Conservation (phyloP, 306 rosid species). For the Cicer cuneatum region DNA sequence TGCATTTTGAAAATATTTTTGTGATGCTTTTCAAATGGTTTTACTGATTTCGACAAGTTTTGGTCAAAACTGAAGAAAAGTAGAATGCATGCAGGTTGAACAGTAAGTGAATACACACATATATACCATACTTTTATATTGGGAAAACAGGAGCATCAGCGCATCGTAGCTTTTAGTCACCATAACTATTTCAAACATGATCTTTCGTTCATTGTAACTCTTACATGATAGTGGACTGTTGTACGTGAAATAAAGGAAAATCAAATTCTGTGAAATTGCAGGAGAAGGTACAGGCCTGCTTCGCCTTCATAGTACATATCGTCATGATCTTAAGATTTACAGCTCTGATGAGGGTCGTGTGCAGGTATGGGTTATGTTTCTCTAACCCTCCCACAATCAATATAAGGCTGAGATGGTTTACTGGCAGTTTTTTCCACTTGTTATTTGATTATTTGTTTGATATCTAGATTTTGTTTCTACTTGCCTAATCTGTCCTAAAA, state of each 20-base stretch:
- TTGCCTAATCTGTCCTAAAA: conserved; percentile 31
- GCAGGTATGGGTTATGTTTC: conserved; percentile 64
- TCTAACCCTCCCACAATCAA: conserved; percentile 13
- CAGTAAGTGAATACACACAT: not conserved
- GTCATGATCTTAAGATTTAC: conserved; percentile 95
- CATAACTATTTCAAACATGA: conserved; percentile 24
- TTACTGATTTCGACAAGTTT: conserved; percentile 12
- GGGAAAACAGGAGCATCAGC: not conserved
- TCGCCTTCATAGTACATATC: conserved; percentile 96
- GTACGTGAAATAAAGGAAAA: conserved; percentile 14
- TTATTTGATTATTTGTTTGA: conserved; percentile 27
- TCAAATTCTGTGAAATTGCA: conserved; percentile 49
- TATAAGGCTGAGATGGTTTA: conserved; percentile 26
- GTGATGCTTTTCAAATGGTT: not conserved
- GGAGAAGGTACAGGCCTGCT: conserved; percentile 98
- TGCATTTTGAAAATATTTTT: conserved; percentile 17
- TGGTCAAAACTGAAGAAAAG: not conserved
- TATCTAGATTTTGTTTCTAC: conserved; percentile 39
- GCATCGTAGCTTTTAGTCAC: conserved; percentile 18
- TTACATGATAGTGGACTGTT: conserved; percentile 25
- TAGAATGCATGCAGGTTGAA: not conserved
- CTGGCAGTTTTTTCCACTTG: conserved; percentile 3
- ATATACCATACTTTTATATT: not conserved
- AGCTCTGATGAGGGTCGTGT: conserved; percentile 99
- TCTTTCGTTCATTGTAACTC: conserved; percentile 39